Conservation (phyloP, 441 rosid species). For the Rhodomyrtus psidioides region DNA sequence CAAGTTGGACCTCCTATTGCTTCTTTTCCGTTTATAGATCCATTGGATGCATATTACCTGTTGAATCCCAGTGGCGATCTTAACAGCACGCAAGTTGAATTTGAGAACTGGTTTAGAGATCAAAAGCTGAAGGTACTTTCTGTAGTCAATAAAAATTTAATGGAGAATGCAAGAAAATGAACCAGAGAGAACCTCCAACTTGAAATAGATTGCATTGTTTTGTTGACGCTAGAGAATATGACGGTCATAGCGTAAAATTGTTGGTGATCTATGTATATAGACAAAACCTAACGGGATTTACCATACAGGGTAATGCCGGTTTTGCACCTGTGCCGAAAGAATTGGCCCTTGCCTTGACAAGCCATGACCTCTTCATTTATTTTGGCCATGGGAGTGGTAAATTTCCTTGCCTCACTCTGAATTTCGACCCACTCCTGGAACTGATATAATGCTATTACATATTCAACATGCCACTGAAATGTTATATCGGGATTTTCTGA, state of each 20-base stretch:
- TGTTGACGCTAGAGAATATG: background rate
- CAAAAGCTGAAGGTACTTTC: constrained; percentile 65
- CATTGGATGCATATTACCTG: constrained; percentile 86
- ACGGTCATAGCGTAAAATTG: background rate
- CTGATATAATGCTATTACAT: background rate
- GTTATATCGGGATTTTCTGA: background rate
- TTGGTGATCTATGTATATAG: background rate
- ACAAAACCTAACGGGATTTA: background rate
- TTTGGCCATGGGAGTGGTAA: constrained; percentile 96
- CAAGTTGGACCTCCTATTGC: constrained; percentile 21
- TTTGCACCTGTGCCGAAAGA: constrained; percentile 64
- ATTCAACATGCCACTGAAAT: background rate
- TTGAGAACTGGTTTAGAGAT: constrained; percentile 76
- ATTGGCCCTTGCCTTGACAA: constrained; percentile 60
- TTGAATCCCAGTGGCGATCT: constrained; percentile 95
- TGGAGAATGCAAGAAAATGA: background rate
- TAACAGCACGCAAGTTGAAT: constrained; percentile 46
- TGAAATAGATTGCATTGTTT: background rate
- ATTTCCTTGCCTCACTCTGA: background rate
- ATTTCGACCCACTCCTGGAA: background rate
- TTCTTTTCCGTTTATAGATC: constrained; percentile 77
- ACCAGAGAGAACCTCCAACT: background rate
- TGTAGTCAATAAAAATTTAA: background rate
- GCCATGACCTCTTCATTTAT: constrained; percentile 81
- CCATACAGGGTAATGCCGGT: constrained; percentile 78